Percentiles rank a stretch among this genome's conserved stretches.
Evolutionary conservation across 345 rosid species (phyloP).

Genomic region (Combretum micranthum): DNA sequence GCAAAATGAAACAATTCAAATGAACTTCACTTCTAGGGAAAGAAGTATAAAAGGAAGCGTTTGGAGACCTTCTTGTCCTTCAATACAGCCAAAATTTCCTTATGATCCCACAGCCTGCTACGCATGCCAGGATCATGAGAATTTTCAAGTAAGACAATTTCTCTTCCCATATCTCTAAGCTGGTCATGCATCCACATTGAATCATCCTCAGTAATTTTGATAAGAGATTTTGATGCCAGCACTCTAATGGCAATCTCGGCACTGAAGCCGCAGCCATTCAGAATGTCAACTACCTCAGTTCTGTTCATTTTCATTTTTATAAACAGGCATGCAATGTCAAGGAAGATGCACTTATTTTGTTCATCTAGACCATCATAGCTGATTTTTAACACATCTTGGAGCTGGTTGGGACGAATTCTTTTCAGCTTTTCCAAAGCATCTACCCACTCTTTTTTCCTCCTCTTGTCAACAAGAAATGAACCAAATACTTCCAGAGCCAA

Average conservation of each 20-base stretch:
- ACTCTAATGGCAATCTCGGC: constrained; percentile 35
- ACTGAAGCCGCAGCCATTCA: constrained; percentile 52
- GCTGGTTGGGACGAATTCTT: constrained; percentile 15
- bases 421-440: constrained; percentile 32
- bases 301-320: constrained; percentile 24
- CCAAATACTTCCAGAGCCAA: constrained; percentile 73
- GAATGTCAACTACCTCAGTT: constrained; percentile 34
- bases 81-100: constrained; percentile 38
- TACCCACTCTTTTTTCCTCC: constrained; percentile 45
- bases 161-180: constrained; percentile 70
- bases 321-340: constrained; percentile 64
- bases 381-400: constrained; percentile 38
- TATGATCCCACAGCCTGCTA: constrained; percentile 58
- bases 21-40: too few relatives aligned
- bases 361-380: constrained; percentile 49
- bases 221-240: constrained; percentile 45
- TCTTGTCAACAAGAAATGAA: constrained; percentile 39
- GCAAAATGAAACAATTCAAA: too few relatives aligned
- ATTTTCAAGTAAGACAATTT: constrained; percentile 27
- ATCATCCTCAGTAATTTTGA: constrained; percentile 23
- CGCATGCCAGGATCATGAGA: constrained; percentile 25
- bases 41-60: not conserved
- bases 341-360: constrained; percentile 39
- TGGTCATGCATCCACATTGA: constrained; percentile 71
- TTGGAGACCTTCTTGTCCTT: constrained; percentile 26